Conservation (phyloP, 805 yeast genomes). For the Myxozyma udenii region DNA sequence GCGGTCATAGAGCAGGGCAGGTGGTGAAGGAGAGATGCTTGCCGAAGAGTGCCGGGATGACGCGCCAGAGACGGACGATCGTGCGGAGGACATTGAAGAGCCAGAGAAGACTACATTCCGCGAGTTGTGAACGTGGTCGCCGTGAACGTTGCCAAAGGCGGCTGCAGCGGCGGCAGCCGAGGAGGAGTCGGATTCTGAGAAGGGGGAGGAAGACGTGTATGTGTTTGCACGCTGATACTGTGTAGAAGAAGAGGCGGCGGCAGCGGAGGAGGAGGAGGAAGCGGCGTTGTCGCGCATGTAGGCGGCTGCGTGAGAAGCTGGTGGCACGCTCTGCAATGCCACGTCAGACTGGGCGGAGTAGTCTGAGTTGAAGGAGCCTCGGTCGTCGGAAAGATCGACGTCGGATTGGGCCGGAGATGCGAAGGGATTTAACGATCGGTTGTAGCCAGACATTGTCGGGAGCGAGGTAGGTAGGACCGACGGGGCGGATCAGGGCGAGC, state of each 20-base stretch:
- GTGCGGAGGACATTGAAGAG: conserved; percentile 13
- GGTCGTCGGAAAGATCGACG: conserved; percentile 13
- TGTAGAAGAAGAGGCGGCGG: background rate
- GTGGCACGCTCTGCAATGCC: conserved; percentile 7
- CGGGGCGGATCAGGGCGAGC: background rate
- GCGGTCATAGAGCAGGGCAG: conserved; percentile 8
- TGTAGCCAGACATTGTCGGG: conserved; percentile 8
- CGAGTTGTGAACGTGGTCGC: conserved; percentile 25
- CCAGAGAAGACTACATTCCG: conserved; percentile 26
- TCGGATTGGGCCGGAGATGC: conserved; percentile 23
- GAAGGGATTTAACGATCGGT: conserved; percentile 22
- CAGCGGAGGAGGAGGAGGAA: background rate
- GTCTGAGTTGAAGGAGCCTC: conserved; percentile 24
- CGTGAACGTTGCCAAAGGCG: conserved; percentile 17
- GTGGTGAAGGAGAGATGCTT: background rate
- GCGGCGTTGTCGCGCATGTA: background rate
- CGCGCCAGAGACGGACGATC: conserved; percentile 16
- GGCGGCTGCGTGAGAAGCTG: background rate
- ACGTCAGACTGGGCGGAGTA: conserved; percentile 20
- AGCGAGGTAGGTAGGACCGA: background rate
- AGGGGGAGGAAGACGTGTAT: background rate
- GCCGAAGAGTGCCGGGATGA: conserved; percentile 4
- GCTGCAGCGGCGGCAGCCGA: conserved; percentile 10
- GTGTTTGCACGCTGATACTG: background rate
- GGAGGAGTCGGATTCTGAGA: background rate